phyloP scores from a whole-genome alignment of 2,329 filamentous ascomycete genomes.

The Penicillium freii region DNA sequence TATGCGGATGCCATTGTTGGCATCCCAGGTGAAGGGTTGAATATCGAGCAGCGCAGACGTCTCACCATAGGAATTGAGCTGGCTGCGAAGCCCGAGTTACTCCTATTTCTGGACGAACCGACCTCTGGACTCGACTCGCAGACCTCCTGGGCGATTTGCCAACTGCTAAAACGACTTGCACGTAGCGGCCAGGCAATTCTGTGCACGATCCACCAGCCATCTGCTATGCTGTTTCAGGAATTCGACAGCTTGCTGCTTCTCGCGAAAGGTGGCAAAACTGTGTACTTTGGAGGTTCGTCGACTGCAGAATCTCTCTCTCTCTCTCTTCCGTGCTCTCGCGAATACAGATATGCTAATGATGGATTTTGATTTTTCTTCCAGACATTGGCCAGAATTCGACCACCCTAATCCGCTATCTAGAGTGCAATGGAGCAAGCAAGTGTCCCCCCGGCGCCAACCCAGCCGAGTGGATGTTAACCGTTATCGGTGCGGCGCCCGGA shows the following conservation, averaged over 20 bases:
- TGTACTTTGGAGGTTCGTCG: neutral
- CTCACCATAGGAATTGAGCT: slow-evolving; percentile 90
- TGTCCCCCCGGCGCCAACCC: slow-evolving; percentile 64
- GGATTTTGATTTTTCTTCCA: neutral
- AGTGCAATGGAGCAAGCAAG: slow-evolving; percentile 53
- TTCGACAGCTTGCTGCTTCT: slow-evolving; percentile 65
- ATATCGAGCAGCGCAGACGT: slow-evolving; percentile 64
- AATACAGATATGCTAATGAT: neutral
- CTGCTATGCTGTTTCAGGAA: slow-evolving; percentile 83
- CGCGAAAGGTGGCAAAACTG: slow-evolving; percentile 49
- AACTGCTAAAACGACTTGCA: slow-evolving; percentile 80
- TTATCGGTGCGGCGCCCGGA: slow-evolving; percentile 57
- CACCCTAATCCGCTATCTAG: slow-evolving; percentile 61
- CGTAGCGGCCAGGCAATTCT: slow-evolving; percentile 83
- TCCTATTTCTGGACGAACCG: slow-evolving; percentile 88
- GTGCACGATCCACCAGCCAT: slow-evolving; percentile 91
- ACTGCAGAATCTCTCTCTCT: neutral
- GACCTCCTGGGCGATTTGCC: slow-evolving; percentile 83
- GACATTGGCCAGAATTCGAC: neutral
- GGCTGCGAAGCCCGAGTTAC: slow-evolving; percentile 80
- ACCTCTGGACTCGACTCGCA: slow-evolving; percentile 88
- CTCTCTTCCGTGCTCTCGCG: neutral
- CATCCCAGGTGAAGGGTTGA: slow-evolving; percentile 72
- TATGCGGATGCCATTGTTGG: slow-evolving; percentile 86
- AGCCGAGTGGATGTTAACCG: slow-evolving; percentile 66